phyloP scores from a whole-genome alignment of 2,329 filamentous ascomycete species.

The Coleophoma crateriformis region DNA sequence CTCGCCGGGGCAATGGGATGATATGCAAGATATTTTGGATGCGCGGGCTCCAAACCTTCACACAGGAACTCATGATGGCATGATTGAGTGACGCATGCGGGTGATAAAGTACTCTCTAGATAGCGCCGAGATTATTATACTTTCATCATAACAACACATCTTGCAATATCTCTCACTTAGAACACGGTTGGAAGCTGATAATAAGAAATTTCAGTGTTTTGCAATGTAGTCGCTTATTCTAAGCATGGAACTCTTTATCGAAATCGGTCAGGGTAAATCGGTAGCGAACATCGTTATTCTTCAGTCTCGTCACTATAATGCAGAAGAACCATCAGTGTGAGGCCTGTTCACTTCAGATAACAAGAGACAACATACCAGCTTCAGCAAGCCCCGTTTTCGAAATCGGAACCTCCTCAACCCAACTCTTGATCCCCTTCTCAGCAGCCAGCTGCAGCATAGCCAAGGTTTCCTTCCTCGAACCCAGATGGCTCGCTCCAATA shows the following conservation, averaged over 20 bases:
- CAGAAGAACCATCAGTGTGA: neutral
- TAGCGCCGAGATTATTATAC: no score
- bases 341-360: neutral
- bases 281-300: neutral
- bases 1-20: neutral
- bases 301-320: neutral
- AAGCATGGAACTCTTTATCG: neutral
- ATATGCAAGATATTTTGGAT: neutral
- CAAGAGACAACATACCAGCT: neutral
- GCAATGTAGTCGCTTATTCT: neutral
- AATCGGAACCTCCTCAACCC: neutral
- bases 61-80: neutral
- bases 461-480: conserved; percentile 45
- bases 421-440: conserved; percentile 32
- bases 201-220: neutral
- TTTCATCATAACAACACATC: neutral
- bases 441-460: conserved; percentile 57
- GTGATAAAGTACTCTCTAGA: no score
- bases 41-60: no score
- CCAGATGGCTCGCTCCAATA: conserved; percentile 58
- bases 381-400: neutral
- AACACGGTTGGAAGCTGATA: neutral
- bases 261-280: neutral
- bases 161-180: no score
- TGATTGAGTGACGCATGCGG: neutral